Base-by-base conservation (phyloP, 495 filamentous ascomycete species). In the Neurospora sp. region DNA sequence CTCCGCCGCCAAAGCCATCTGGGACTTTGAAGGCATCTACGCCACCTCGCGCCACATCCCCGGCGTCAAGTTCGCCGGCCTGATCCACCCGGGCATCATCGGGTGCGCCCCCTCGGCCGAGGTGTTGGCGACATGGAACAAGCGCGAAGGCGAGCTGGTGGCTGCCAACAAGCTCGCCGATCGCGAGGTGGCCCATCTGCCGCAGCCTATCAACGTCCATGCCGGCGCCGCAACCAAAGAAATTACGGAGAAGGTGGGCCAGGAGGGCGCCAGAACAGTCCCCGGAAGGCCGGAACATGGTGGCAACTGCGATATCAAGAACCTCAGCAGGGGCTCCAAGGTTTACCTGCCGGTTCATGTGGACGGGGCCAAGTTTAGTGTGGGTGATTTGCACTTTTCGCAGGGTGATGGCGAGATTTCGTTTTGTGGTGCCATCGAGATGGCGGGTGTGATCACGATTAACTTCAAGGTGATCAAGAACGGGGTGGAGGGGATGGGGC, bases 1-100 rank as follows among this genome's bases (percentile, higher is more conserved):
- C 0, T 89, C 93, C 10, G 88, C 93, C 89, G 93, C 93, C 18
- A 96, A 96, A 79, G 95, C 95, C 0, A 97, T 98, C 78, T 98
- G 95, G 94, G 95, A 97, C 78, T 97, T 98, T 75, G 94, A 97
- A 78, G 95, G 95, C 73, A 97, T 98, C 78, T 94, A 92, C 83
- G 96, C 93, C 85, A 92, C 92, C 35, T 94, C 92, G 12, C 89
- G 95, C 0, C 95, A 98, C 80, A 94, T 98, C 76, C 94, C 94
- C 0, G 88, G 91, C 75, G 93, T 97, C 72, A 91, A 92, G 72
- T 97, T 96, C 79, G 88, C 93, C 14, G 94, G 94, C n/a, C 84
- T 97, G 42, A 97, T 98, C 79, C 95, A 98, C 78, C 94, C 95
- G 0, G 95, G 95, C 3, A 97, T 98, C 72, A 84, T 98, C 20